Evolutionary conservation across 345 rosid species (phyloP).

Genomic region (Draba incana): DNA sequence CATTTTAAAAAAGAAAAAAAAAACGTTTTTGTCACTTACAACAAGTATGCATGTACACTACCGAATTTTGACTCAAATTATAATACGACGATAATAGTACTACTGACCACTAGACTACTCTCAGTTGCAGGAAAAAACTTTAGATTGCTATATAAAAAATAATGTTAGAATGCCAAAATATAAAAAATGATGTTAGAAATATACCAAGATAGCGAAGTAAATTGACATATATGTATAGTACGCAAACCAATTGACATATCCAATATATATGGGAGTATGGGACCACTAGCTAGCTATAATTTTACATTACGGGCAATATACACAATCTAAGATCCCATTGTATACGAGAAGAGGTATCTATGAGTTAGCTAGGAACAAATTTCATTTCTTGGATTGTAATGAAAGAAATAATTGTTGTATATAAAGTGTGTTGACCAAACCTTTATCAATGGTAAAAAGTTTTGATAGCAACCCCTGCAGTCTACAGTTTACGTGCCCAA

Average conservation of each 20-base stretch:
- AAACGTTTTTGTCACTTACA: no score
- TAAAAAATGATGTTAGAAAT: not conserved
- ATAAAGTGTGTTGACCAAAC: conserved; percentile 32
- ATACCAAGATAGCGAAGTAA: not conserved
- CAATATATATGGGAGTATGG: conserved; percentile 10
- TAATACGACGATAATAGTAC: no score
- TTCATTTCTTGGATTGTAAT: conserved; percentile 24
- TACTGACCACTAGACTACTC: no score
- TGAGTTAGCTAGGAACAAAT: conserved; percentile 25
- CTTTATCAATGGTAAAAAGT: conserved; percentile 24
- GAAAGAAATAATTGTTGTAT: conserved; percentile 27
- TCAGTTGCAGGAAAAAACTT: no score
- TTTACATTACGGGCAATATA: conserved; percentile 34
- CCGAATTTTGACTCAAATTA: no score
- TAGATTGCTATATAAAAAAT: no score
- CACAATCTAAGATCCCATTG: conserved; percentile 21
- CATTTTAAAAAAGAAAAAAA: no score
- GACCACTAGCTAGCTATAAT: conserved; percentile 21
- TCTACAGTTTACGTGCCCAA: conserved; percentile 37
- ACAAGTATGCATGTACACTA: no score
- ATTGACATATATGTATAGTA: not conserved
- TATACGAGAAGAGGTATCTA: conserved; percentile 22
- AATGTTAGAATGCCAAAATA: not conserved
- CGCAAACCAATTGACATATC: not conserved
- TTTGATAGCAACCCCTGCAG: conserved; percentile 40